Evolutionary conservation across 768 basidiomycete genomes (phyloP).

Genomic region (Naematelia encephala): DNA sequence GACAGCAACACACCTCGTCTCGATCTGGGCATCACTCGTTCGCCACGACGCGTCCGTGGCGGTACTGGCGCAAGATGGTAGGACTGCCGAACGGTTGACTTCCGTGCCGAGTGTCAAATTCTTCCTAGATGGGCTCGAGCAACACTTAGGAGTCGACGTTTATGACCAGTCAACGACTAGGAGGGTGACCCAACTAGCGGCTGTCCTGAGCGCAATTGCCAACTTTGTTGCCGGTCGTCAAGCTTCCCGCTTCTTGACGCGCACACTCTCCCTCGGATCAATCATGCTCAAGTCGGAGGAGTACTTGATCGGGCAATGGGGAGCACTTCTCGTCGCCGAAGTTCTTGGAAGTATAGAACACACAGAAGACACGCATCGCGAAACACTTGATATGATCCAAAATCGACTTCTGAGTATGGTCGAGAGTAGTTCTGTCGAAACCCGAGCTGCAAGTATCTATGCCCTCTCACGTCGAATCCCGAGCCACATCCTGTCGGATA

Average conservation of each 20-base stretch:
- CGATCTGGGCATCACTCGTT: constrained; percentile 40
- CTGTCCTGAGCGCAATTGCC: constrained; percentile 31
- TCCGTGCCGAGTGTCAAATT: constrained; percentile 17
- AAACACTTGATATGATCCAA: constrained; percentile 10
- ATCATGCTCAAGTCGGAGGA: constrained; percentile 22
- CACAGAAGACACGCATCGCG: constrained; percentile 6
- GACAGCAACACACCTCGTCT: constrained; percentile 24
- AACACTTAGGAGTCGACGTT: neutral
- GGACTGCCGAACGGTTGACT: constrained; percentile 13
- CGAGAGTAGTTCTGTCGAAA: constrained; percentile 24
- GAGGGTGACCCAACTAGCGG: constrained; percentile 18
- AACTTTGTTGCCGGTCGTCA: constrained; percentile 19
- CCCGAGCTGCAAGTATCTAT: constrained; percentile 34
- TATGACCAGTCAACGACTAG: constrained; percentile 3
- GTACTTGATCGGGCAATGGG: constrained; percentile 38
- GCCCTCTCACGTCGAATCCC: constrained; percentile 30
- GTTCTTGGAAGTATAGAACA: constrained; percentile 20
- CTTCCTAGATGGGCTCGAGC: constrained; percentile 27
- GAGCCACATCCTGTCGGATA: neutral
- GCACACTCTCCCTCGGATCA: constrained; percentile 17
- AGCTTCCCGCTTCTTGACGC: constrained; percentile 17
- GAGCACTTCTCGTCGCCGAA: constrained; percentile 35
- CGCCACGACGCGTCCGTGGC: constrained; percentile 24
- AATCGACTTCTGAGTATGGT: constrained; percentile 20
- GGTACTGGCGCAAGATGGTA: constrained; percentile 14